phyloP scores from a whole-genome alignment of 805 yeast genomes.

The Blastobotrys parvus region DNA sequence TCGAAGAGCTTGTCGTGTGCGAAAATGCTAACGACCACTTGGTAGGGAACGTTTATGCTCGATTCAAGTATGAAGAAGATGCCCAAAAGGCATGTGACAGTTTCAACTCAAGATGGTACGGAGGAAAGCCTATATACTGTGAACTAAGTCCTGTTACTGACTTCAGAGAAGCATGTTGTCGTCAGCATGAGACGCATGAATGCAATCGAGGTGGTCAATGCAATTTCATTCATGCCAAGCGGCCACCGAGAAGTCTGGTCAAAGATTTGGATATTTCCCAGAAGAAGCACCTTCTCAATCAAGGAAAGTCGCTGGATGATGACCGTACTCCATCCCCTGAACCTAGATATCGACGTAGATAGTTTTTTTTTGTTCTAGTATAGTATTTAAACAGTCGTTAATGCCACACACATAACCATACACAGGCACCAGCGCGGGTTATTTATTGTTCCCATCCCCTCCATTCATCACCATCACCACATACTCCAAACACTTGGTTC shows the following conservation, averaged over 20 bases:
- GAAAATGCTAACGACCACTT: conserved; percentile 72
- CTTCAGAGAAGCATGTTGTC: conserved; percentile 65
- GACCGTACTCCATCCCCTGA: conserved; percentile 1
- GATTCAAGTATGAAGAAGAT: conserved; percentile 44
- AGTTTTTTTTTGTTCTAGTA: neutral
- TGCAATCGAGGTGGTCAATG: conserved; percentile 82
- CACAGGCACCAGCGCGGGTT: neutral
- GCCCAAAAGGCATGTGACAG: conserved; percentile 54
- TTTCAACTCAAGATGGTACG: conserved; percentile 77
- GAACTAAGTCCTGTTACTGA: conserved; percentile 69
- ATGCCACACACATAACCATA: neutral
- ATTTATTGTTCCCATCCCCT: too few relatives aligned
- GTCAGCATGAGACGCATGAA: conserved; percentile 51
- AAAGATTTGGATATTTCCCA: conserved; percentile 38
- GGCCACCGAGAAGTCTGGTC: conserved; percentile 41
- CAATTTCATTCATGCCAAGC: conserved; percentile 74
- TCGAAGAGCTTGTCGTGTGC: conserved; percentile 63
- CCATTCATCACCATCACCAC: too few relatives aligned
- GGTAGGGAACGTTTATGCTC: conserved; percentile 77
- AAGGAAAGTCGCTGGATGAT: conserved; percentile 1
- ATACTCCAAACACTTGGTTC: too few relatives aligned
- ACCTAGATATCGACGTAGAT: neutral
- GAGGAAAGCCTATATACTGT: conserved; percentile 66
- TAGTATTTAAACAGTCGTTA: neutral
- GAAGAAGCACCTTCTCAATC: conserved; percentile 13